Conservation (phyloP, 176 grass and related monocot species). For the Oryza meyeriana region DNA sequence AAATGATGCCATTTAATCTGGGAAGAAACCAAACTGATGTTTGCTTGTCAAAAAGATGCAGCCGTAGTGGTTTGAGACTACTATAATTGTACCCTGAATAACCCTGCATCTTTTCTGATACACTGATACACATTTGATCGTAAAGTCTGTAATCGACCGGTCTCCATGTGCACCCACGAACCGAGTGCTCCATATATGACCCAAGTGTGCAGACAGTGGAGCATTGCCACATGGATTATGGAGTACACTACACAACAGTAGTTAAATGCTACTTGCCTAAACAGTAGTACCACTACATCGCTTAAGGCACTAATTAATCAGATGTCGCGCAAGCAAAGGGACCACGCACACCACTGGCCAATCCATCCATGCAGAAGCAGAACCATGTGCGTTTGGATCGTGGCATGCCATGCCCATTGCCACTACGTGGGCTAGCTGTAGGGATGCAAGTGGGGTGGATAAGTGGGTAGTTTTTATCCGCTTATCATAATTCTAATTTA, state of each 20-base stretch:
- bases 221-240: background rate
- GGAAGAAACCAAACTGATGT: background rate
- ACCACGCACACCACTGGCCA: background rate
- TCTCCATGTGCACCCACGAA: constrained; percentile 35
- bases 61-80: background rate
- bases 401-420: constrained; percentile 1
- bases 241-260: background rate
- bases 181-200: background rate
- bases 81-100: background rate
- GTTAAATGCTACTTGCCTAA: constrained; percentile 21
- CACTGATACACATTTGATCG: background rate
- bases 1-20: background rate
- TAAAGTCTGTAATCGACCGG: background rate
- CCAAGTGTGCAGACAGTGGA: background rate
- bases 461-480: no score
- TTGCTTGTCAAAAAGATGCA: no score
- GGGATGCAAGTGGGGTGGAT: no score
- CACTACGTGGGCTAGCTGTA: constrained; percentile 1
- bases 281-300: background rate
- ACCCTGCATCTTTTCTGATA: background rate
- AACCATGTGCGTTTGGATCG: constrained; percentile 52
- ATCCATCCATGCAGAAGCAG: background rate
- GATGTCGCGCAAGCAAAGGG: background rate
- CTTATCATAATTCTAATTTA: no score
- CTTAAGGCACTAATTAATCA: background rate